Evolutionary conservation across 768 basidiomycete species (phyloP), one percentile per base, ranked within the genome.

Genomic region (Tricholoma flavovirens): DNA sequence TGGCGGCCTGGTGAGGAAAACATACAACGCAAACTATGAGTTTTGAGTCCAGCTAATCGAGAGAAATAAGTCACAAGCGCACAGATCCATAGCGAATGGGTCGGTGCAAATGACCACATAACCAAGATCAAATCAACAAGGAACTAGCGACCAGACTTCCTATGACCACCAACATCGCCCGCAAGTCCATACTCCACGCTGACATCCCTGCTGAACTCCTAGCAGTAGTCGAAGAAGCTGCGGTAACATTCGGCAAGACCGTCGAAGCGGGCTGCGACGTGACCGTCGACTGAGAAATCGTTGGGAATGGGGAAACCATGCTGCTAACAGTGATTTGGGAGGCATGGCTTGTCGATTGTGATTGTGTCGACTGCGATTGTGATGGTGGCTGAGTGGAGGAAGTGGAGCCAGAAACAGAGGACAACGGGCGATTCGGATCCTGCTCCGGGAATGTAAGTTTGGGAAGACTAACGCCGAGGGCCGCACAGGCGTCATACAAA

Each of bases 391-490:
- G 69, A 55, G 70, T 69, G 12, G 38, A 59, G 69, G 53, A 48
- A 71, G 43, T 69, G 62, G 62, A 56, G 19, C 56, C 33, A 15
- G 63, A 56, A 8, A 60, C 56, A 17, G 59, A 59, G 4, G 69
- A 56, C 1, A 70, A 59, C 6, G 67, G 62, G 45, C 71, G 68
- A 51, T 65, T 59, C 1, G 69, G 56, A 30, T 69, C 60, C 64
- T 71, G 67, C 21, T 71, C 70, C 4, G 72, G 72, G 55, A 73
- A 63, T 1, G 72, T 69, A 49, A 71, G 60, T 24, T 53, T 56
- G 0, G 67, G 64, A n/a, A 71, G 49, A 11, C 56, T 22, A 53
- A 66, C 35, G 12, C 67, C 67, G 21, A 49, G 40, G 12, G 40
- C 12, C 22, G 56, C 54, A 43, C 71, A 72, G 9, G 52, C 55